Conservation (phyloP, 441 rosid genomes). For the Erodium moschatum region DNA sequence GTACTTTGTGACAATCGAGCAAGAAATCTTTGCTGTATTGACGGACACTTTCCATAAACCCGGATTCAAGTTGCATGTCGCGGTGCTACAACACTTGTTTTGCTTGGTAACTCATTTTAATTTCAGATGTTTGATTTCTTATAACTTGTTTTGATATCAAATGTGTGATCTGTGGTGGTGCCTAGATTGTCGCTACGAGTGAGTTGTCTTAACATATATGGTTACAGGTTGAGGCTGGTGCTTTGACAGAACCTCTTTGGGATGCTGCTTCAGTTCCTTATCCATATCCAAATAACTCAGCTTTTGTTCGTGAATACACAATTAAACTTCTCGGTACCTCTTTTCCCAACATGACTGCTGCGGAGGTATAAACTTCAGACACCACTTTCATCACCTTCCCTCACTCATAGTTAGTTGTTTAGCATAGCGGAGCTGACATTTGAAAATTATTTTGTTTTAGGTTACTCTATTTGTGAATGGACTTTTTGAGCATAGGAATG, state of each 20-base stretch:
- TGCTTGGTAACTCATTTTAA: constrained; percentile 46
- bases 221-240: constrained; percentile 74
- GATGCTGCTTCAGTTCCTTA: constrained; percentile 64
- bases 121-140: background rate
- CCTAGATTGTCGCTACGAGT: background rate
- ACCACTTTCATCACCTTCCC: background rate
- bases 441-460: constrained; percentile 27
- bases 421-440: too few relatives aligned
- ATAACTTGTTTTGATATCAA: background rate
- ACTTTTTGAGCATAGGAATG: constrained; percentile 71
- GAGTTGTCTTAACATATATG: background rate
- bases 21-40: constrained; percentile 92
- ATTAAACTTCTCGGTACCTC: constrained; percentile 87
- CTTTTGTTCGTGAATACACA: constrained; percentile 82
- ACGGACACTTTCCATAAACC: constrained; percentile 98
- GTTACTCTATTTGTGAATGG: constrained; percentile 83
- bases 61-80: constrained; percentile 94
- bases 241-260: constrained; percentile 89
- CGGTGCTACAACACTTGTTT: constrained; percentile 79
- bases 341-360: constrained; percentile 86
- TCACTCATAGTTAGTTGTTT: background rate
- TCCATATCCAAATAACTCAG: constrained; percentile 62
- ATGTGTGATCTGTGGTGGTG: background rate
- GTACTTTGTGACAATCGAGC: constrained; percentile 78
- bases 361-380: constrained; percentile 48